Percentiles rank a stretch among this genome's conserved stretches.
These are phyloP conservation scores for Saksenaea vasiformis DNA, from an alignment of 371 early-diverging fungal genomes.

Conservation along the genomic window DNA sequence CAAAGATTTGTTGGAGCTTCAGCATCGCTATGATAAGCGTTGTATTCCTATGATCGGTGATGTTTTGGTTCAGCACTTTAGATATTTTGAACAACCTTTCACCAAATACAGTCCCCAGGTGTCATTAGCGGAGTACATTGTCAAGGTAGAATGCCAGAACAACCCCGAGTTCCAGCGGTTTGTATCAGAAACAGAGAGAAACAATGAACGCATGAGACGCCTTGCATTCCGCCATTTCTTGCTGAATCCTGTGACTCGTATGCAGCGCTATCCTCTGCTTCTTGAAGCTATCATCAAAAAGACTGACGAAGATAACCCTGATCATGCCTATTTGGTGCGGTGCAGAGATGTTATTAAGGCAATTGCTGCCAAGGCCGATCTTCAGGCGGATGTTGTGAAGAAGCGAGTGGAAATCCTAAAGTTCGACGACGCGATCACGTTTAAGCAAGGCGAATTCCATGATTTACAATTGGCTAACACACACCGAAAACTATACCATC, in stretches of 20 bases:
- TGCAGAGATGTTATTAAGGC: conserved; percentile 62
- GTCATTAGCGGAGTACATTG: conserved; percentile 77
- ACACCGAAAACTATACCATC: conserved; percentile 72
- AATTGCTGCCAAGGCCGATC: conserved; percentile 44
- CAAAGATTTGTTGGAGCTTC: conserved; percentile 62
- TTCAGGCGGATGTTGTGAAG: conserved; percentile 23
- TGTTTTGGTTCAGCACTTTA: conserved; percentile 74
- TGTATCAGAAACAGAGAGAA: conserved; percentile 60
- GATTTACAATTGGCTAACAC: conserved; percentile 74
- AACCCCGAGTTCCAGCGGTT: conserved; percentile 77
- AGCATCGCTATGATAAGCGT: conserved; percentile 62
- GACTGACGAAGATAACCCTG: conserved; percentile 83
- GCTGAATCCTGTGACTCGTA: conserved; percentile 77
- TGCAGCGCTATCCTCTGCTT: conserved; percentile 89
- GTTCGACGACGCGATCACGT: conserved; percentile 46
- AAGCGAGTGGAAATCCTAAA: conserved; percentile 36
- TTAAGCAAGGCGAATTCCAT: conserved; percentile 53
- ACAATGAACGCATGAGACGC: conserved; percentile 62
- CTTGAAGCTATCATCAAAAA: conserved; percentile 83
- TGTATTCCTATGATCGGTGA: conserved; percentile 87
- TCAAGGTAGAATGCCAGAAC: conserved; percentile 70
- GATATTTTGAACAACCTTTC: conserved; percentile 77
- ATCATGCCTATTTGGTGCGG: conserved; percentile 73
- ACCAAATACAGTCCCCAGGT: conserved; percentile 90
- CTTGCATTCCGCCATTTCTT: conserved; percentile 62